These are phyloP conservation scores for Theobroma cacao DNA, from an alignment of 345 rosid species.

Conservation along the genomic window DNA sequence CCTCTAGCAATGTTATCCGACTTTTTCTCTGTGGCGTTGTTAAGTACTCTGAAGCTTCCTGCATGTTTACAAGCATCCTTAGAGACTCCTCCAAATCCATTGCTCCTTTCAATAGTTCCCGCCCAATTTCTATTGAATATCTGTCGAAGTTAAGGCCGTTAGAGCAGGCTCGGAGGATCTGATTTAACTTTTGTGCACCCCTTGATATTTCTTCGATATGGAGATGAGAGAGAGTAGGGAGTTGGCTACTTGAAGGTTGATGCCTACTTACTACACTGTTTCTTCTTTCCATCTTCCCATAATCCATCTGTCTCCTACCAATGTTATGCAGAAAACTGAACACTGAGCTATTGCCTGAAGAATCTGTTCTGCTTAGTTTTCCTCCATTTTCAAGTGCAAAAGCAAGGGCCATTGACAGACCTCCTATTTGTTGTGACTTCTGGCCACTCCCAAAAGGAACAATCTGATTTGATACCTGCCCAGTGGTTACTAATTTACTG, in stretches of 20 bases:
- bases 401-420: conserved; percentile 65
- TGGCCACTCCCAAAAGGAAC: conserved; percentile 49
- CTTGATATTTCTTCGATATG: conserved; percentile 75
- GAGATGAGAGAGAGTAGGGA: conserved; percentile 55
- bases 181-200: conserved; percentile 73
- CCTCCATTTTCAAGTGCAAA: conserved; percentile 81
- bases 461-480: conserved; percentile 47
- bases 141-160: conserved; percentile 56
- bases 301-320: conserved; percentile 50
- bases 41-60: conserved; percentile 64
- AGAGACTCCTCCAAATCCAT: conserved; percentile 76
- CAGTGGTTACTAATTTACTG: conserved; percentile 26
- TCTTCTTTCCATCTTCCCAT: conserved; percentile 41
- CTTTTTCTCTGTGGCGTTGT: conserved; percentile 42
- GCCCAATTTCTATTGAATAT: conserved; percentile 73
- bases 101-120: conserved; percentile 74
- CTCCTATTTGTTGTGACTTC: conserved; percentile 46
- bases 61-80: conserved; percentile 73
- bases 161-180: conserved; percentile 70
- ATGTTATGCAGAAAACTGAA: conserved; percentile 63
- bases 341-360: conserved; percentile 46
- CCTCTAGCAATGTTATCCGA: conserved; percentile 67
- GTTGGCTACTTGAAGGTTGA: conserved; percentile 34
- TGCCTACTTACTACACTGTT: conserved; percentile 20
- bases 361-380: conserved; percentile 49